Evolutionary conservation across 257 asterid species (phyloP), one percentile per base, ranked within the genome.

Genomic region (Solanum appendiculatum): DNA sequence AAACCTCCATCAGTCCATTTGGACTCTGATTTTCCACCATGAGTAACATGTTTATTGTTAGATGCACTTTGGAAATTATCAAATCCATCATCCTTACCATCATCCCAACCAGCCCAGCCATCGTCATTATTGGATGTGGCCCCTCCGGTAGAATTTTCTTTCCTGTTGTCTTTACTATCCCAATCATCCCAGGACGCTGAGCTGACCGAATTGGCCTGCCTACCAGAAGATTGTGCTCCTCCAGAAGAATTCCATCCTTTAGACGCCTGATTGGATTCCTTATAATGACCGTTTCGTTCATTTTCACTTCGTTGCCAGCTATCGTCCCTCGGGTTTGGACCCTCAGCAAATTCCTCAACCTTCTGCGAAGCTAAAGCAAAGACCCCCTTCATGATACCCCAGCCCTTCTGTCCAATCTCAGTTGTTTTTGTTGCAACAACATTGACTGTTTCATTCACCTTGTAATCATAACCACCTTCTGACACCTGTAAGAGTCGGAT

Each of bases 51-150:
- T 88, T 95, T 94, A 58, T 86, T 87, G 88, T 87, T 92, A 31
- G 97, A 69, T 84, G 93, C 92, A 86, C 89, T 90, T 27, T 90
- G 95, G 89, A 87, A 90, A 66, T 89, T 86, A 85, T 91, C 93
- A 33, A 69, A 91, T 69, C 89, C 94, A 44, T 93, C 97, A 66
- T 95, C 99, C 84, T 95, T 94, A 54, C 86, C 89, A 12, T 95
- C 99, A 33, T 95, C 99, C 99, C 99, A 96, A 66, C 98, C 99
- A 6, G 97, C 95, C 99, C 99, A 96, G 90, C 89, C 86, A 91
- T 96, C 98, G 16, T 90, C 95, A 29, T 91, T 90, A 16, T 88
- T 88, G 78, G 94, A 69, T 83, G 90, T 29, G 31, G 89, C 87
- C 39, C 85, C 94, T 86, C 92, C 90, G 21, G 91, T 20, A 11